These are phyloP conservation scores for Phytophthora crassamura DNA, from an alignment of 352 stramenopile genomes.

Conservation along the genomic window DNA sequence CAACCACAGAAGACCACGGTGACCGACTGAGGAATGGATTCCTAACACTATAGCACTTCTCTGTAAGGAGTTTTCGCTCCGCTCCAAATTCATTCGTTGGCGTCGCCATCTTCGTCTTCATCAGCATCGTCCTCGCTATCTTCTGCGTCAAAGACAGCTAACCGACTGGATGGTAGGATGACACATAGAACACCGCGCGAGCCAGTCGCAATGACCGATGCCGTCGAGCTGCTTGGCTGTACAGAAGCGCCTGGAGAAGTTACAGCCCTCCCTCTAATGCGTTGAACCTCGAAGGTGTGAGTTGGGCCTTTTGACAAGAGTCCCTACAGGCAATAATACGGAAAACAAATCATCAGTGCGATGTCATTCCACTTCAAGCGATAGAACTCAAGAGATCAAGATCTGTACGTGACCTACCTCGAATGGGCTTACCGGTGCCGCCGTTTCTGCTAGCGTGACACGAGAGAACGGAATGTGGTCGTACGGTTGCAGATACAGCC, in stretches of 20 bases:
- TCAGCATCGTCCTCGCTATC: conserved; percentile 55
- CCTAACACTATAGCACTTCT: background rate
- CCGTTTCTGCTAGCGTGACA: background rate
- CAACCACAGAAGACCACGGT: conserved; percentile 22
- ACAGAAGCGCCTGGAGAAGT: conserved; percentile 11
- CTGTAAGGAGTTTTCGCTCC: conserved; percentile 15
- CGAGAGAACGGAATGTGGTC: conserved; percentile 41
- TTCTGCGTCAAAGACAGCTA: conserved; percentile 69
- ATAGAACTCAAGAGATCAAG: too few species aligned
- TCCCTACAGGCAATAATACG: conserved; percentile 6
- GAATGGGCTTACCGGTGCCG: conserved; percentile 3
- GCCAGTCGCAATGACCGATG: conserved; percentile 50
- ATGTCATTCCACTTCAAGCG: too few species aligned
- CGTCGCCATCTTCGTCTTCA: conserved; percentile 25
- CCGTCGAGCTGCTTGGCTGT: conserved; percentile 2
- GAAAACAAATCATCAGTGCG: conserved; percentile 15
- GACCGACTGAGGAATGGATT: conserved; percentile 20
- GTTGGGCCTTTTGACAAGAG: conserved; percentile 10
- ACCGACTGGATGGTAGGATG: conserved; percentile 33
- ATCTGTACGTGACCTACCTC: conserved; percentile 14
- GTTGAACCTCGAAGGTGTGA: conserved; percentile 32
- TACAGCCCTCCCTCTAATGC: conserved; percentile 29
- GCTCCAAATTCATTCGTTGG: conserved; percentile 35
- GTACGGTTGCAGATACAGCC: conserved; percentile 50
- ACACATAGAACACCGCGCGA: conserved; percentile 66